Base-by-base conservation (phyloP, 2,329 filamentous ascomycete genomes). In the Colletotrichum spinosum region DNA sequence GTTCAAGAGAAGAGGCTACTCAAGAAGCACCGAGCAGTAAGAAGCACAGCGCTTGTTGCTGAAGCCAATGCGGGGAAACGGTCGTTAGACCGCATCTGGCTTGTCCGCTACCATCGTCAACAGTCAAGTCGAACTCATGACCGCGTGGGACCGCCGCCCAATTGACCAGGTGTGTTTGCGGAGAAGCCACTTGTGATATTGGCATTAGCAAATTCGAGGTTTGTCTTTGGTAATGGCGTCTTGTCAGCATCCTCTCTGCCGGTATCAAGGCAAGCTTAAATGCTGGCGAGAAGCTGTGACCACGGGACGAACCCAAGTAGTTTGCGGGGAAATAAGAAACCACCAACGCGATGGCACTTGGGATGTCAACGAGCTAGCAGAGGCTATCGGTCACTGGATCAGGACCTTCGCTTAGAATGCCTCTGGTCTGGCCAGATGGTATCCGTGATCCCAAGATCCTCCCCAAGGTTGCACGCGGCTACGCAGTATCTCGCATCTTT, bases 301-400 rank as follows among this genome's bases (percentile, higher is more conserved):
- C 62, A 62, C 51, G 46, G 52, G 46, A 62, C 48, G 62, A 51
- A 55, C 53, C 59, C 51, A 58, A 62, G 41, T 55, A 53, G 35
- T 62, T 65, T 65, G 62, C 62, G 62, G 62, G 57, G 62, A 60
- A 60, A 60, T n/a, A n/a, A 11, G 15, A 53, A 41, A 34, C 11
- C 38, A 53, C 13, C 7, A 59, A 42, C 25, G 4, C 44, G 44
- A 60, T 55, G 39, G 50, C 51, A 39, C 49, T 25, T 25, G 25
- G 25, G 25, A 25, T 15, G 38, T 41, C 50, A 5, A 45, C 45
- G 42, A 25, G 25, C 25, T 25, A 25, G 25, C 25, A 25, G 25
- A 25, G 25, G 25, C 25, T 25, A 25, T 25, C 3, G 25, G 4
- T 25, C 25, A 25, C 25, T 25, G 25, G 25, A 25, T 25, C 25